Evolutionary conservation across 345 rosid species (phyloP).

Genomic region (Punica granatum): DNA sequence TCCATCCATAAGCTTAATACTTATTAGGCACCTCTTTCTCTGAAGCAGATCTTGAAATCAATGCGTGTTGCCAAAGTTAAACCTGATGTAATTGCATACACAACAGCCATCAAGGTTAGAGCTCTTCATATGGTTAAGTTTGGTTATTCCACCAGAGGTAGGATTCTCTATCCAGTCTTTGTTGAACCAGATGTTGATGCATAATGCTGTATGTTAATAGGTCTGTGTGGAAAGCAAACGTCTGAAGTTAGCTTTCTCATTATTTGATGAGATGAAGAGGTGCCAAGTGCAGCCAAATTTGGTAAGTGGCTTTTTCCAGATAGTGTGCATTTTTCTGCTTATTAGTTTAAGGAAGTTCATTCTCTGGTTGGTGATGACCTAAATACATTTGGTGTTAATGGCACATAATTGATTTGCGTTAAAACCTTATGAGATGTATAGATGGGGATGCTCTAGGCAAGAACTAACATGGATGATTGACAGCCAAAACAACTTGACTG

Average conservation of each 20-base stretch:
- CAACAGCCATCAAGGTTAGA: conserved; percentile 80
- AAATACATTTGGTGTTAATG: neutral
- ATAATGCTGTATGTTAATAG: conserved; percentile 27
- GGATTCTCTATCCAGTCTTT: neutral
- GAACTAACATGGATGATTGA: neutral
- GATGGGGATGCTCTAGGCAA: neutral
- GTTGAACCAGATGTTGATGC: conserved; percentile 11
- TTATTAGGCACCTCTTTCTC: conserved; percentile 9
- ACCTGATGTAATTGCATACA: conserved; percentile 90
- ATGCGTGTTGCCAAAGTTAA: conserved; percentile 60
- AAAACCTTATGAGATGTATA: neutral
- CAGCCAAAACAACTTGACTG: neutral
- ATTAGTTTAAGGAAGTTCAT: neutral
- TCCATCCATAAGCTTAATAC: neutral
- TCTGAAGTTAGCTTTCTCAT: conserved; percentile 63
- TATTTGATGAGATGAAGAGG: conserved; percentile 81
- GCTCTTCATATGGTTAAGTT: neutral
- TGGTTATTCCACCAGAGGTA: neutral
- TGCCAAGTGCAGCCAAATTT: conserved; percentile 62
- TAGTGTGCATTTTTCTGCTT: neutral
- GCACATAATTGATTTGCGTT: neutral
- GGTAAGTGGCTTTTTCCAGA: conserved; percentile 33
- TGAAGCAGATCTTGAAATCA: conserved; percentile 72
- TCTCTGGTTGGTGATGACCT: neutral
- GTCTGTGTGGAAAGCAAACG: conserved; percentile 56